These are phyloP conservation scores for Pleomassaria siparia DNA, from an alignment of 2,329 filamentous ascomycete genomes.

Conservation along the genomic window DNA sequence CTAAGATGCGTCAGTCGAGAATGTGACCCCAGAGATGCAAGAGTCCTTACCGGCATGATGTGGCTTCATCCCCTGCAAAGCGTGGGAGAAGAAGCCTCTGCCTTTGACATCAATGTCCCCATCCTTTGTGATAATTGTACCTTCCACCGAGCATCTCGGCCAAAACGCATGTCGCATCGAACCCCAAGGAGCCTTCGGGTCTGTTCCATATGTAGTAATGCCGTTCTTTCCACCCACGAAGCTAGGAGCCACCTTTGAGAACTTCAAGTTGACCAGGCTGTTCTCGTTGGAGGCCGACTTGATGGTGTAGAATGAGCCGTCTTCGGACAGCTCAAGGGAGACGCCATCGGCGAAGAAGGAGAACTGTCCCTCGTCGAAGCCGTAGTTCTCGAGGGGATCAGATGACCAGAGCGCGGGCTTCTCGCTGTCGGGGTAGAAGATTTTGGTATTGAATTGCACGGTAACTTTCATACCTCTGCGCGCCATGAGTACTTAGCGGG, in stretches of 20 bases:
- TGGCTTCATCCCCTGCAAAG: constrained; percentile 97
- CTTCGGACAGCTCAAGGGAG: constrained; percentile 81
- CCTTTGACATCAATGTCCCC: constrained; percentile 82
- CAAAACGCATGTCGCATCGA: constrained; percentile 91
- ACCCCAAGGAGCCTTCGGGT: constrained; percentile 85
- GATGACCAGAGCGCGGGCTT: constrained; percentile 82
- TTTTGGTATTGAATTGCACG: constrained; percentile 90
- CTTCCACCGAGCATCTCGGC: constrained; percentile 81
- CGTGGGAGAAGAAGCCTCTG: constrained; percentile 76
- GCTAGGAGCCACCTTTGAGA: constrained; percentile 74
- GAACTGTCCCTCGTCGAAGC: constrained; percentile 81
- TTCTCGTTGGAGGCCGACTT: constrained; percentile 84
- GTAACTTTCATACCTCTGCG: constrained; percentile 84
- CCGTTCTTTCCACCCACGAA: constrained; percentile 85
- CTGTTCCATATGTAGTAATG: constrained; percentile 81
- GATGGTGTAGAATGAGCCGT: constrained; percentile 80
- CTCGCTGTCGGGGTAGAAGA: constrained; percentile 75
- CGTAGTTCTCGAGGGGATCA: constrained; percentile 73
- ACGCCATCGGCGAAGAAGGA: constrained; percentile 85
- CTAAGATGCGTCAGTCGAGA: constrained; percentile 38
- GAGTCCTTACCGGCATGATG: constrained; percentile 76
- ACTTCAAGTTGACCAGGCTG: constrained; percentile 81
- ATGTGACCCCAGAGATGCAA: background rate
- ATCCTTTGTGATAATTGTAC: constrained; percentile 79
- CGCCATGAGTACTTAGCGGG: constrained; percentile 19